phyloP scores from a whole-genome alignment of 225 moss, liverwort and hornwort genomes.

The Antitrichia curtipendula region DNA sequence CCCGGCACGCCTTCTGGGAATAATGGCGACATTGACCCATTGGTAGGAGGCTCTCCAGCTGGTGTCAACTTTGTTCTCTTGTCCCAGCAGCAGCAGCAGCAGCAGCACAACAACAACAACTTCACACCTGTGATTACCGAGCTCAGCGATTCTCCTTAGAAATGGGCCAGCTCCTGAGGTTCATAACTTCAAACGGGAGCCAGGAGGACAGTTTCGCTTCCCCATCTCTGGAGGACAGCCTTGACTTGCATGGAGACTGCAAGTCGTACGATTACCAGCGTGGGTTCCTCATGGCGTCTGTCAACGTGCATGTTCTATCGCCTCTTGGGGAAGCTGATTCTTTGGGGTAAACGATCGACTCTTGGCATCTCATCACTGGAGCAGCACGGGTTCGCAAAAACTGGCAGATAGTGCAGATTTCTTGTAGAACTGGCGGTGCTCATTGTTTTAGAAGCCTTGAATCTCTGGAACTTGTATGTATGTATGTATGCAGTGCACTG shows the following conservation, averaged over 20 bases:
- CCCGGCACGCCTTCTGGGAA: slow-evolving; percentile 9
- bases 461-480: slow-evolving; percentile 1
- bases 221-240: neutral
- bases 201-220: neutral
- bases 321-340: neutral
- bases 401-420: neutral
- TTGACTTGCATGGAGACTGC: neutral
- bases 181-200: neutral
- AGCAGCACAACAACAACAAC: neutral
- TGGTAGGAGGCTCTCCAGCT: slow-evolving; percentile 38
- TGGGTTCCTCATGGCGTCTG: neutral
- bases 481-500: neutral
- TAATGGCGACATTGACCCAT: neutral
- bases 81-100: slow-evolving; percentile 7
- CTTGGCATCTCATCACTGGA: neutral
- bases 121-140: slow-evolving; percentile 30
- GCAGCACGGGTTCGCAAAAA: neutral
- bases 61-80: slow-evolving; percentile 39
- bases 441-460: neutral
- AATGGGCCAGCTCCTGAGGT: neutral
- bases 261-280: neutral
- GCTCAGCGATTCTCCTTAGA: slow-evolving; percentile 40
- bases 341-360: neutral
- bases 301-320: neutral
- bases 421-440: neutral